Conservation (phyloP, 2,329 filamentous ascomycete species). For the Ophiostoma ips region DNA sequence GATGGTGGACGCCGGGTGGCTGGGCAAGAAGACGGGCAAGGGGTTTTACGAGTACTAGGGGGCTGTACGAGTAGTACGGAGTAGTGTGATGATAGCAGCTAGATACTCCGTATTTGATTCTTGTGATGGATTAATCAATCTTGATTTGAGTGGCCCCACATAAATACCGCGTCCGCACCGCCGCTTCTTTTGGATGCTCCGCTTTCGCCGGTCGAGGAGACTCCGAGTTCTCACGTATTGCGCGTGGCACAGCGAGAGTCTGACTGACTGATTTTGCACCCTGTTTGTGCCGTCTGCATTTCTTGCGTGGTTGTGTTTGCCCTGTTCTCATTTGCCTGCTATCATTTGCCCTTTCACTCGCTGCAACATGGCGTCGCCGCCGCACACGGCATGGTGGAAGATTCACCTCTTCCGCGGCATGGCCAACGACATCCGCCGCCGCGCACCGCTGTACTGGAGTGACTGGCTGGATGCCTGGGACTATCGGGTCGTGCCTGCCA, state of each 20-base stretch:
- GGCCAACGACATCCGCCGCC: constrained; percentile 59
- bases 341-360: neutral
- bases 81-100: too few species aligned
- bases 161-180: neutral
- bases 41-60: constrained; percentile 79
- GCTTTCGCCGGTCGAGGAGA: neutral
- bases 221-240: too few species aligned
- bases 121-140: too few species aligned
- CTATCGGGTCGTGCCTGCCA: constrained; percentile 76
- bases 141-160: neutral
- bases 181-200: neutral
- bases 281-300: neutral
- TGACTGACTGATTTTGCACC: too few species aligned
- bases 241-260: too few species aligned
- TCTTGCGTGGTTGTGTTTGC: neutral
- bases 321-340: neutral
- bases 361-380: neutral
- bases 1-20: constrained; percentile 96
- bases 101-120: too few species aligned
- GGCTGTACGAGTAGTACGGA: too few species aligned
- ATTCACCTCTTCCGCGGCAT: constrained; percentile 66
- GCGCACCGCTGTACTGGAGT: constrained; percentile 64
- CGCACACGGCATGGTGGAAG: constrained; percentile 50
- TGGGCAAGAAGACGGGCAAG: constrained; percentile 94
- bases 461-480: constrained; percentile 85